Percentiles rank a stretch among this genome's conserved stretches.
Conservation (phyloP, 805 yeast species). For the Starmera quercuum region DNA sequence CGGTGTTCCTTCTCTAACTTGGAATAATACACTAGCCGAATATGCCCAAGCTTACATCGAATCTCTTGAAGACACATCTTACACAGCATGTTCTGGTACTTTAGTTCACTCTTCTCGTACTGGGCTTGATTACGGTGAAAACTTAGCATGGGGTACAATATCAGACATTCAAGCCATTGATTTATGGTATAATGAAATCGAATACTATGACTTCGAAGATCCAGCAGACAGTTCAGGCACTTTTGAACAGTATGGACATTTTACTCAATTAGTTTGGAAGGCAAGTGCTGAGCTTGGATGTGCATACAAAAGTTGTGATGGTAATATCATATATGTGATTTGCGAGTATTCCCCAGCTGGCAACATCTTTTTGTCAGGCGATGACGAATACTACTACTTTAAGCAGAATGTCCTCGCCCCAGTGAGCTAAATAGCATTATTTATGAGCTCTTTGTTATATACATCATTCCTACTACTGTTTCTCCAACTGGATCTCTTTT, state of each 20-base stretch:
- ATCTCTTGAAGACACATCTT: conserved; percentile 27
- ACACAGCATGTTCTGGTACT: conserved; percentile 53
- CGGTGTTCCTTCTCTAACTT: conserved; percentile 34
- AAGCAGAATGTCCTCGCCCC: conserved; percentile 37
- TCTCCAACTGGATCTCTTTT: no score
- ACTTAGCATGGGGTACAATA: conserved; percentile 60
- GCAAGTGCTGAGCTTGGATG: conserved; percentile 57
- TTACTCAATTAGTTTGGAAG: conserved; percentile 74
- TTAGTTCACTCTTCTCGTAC: conserved; percentile 57
- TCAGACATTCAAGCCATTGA: conserved; percentile 38
- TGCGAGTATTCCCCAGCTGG: conserved; percentile 62
- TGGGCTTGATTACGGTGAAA: conserved; percentile 53
- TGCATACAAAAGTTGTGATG: conserved; percentile 42
- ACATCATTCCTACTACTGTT: no score
- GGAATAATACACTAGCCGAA: conserved; percentile 38
- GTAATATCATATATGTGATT: conserved; percentile 22
- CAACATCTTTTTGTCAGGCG: conserved; percentile 27
- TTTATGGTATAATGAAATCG: conserved; percentile 69
- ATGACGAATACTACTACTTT: conserved; percentile 30
- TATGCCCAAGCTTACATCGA: conserved; percentile 46
- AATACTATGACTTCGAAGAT: conserved; percentile 41
- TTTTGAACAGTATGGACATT: conserved; percentile 55
- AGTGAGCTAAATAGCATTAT: conserved; percentile 10
- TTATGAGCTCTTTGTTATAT: conserved; percentile 21
- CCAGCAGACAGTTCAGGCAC: conserved; percentile 34